Base-by-base conservation (phyloP, 179 eudicot species). In the Beta macrorhiza region DNA sequence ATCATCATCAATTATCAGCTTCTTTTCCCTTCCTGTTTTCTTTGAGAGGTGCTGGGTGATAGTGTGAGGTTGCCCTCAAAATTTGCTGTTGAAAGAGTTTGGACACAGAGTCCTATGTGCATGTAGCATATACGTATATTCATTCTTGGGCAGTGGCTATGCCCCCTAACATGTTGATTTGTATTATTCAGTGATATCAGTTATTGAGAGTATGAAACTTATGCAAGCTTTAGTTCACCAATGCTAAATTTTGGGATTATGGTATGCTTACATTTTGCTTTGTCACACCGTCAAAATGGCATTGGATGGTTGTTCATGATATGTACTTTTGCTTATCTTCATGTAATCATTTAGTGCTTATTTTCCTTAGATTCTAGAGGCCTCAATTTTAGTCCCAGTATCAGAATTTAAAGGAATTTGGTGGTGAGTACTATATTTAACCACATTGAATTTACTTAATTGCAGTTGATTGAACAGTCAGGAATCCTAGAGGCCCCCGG, bases 391-490 rank as follows among this genome's bases (percentile, higher is more conserved):
- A n/a, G 52, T 56, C 37, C 29, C 20, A 55, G 2, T 52, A 58
- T 11, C 57, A 14, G 72, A 83, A 78, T 51, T 55, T 79, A 51
- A 12, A 45, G 22, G 19, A 62, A 56, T 67, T 72, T 52, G 71
- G 14, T 5, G 32, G 42, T 71, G 44, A 49, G 5, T 16, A 7
- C 20, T 56, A 67, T 53, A 2, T 19, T 37, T 47, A 59, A 20
- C 22, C 47, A 37, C 11, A 25, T 37, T 76, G 20, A 64, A n/a
- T 57, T 64, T 11, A 63, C 20, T 58, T n/a, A 71, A 68, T 7
- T 70, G 74, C 90, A 95, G 98, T 78, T 93, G 81, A 86, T 90
- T 87, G 97, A 93, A 83, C 97, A 93, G 77, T 93, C 95, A 5
- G 93, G 87, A 47, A 87, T 90, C 14, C 76, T 91, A 59, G 88